Percentiles rank a stretch among this genome's conserved stretches.
Evolutionary conservation across 306 rosid species (phyloP).

Genomic region (Vigna angularis): DNA sequence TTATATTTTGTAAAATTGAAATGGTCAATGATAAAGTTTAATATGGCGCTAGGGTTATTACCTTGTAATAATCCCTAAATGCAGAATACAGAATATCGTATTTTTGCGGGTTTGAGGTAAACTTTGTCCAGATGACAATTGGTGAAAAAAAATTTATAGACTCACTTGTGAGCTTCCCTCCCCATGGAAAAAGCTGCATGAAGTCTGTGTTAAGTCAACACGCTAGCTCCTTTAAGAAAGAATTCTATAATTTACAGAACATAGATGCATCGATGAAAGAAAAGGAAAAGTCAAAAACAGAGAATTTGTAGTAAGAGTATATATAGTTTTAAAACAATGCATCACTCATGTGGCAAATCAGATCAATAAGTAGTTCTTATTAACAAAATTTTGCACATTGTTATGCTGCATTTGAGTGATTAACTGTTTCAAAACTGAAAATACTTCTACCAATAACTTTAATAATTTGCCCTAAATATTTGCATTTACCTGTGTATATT

Average conservation of each 20-base stretch:
- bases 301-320: slow-evolving; percentile 4
- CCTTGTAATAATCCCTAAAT: slow-evolving; percentile 91
- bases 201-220: slow-evolving; percentile 69
- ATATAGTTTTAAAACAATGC: slow-evolving; percentile 20
- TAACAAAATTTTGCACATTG: neutral
- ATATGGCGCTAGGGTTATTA: slow-evolving; percentile 40
- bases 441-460: neutral
- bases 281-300: neutral
- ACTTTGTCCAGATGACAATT: slow-evolving; percentile 94
- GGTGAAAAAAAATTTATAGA: slow-evolving; percentile 88
- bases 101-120: slow-evolving; percentile 62
- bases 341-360: slow-evolving; percentile 10
- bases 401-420: slow-evolving; percentile 3
- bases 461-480: slow-evolving; percentile 15
- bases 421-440: slow-evolving; percentile 24
- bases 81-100: slow-evolving; percentile 74
- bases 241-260: slow-evolving; percentile 31
- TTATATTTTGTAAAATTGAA: slow-evolving; percentile 5
- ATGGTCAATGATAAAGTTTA: neutral
- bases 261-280: neutral
- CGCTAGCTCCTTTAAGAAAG: slow-evolving; percentile 48
- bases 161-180: slow-evolving; percentile 95
- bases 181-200: slow-evolving; percentile 98
- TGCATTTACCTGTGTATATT: slow-evolving; percentile 75
- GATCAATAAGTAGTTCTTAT: slow-evolving; percentile 4